Evolutionary conservation across 1,139 yeast genomes (phyloP).

Genomic region (Pichia sp.): DNA sequence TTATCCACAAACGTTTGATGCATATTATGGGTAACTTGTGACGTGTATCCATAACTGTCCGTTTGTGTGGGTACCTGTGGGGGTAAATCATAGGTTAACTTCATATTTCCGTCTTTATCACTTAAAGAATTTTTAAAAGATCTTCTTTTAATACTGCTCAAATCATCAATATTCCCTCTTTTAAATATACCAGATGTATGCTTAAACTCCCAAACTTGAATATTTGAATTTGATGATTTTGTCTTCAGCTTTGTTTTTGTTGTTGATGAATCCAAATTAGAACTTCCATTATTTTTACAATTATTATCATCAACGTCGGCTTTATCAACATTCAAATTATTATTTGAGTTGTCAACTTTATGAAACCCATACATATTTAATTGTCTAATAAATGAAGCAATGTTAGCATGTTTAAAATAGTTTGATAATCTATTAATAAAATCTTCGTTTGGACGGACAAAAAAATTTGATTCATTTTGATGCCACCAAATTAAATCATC

Average conservation of each 20-base stretch:
- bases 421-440: conserved; percentile 57
- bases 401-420: conserved; percentile 74
- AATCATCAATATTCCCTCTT: conserved; percentile 64
- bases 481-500: conserved; percentile 74
- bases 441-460: conserved; percentile 60
- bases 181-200: conserved; percentile 75
- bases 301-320: neutral
- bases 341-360: conserved; percentile 40
- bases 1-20: conserved; percentile 1
- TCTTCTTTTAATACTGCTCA: conserved; percentile 64
- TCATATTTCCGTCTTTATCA: conserved; percentile 26
- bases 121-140: conserved; percentile 29
- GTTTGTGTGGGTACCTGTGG: conserved; percentile 1
- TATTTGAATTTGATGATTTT: neutral
- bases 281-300: neutral
- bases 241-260: neutral
- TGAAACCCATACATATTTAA: conserved; percentile 77
- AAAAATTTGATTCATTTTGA: conserved; percentile 49
- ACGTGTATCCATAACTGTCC: neutral
- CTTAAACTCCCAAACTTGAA: conserved; percentile 70
- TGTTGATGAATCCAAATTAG: neutral
- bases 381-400: conserved; percentile 67
- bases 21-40: neutral
- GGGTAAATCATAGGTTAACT: conserved; percentile 17
- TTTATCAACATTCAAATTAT: neutral